Evolutionary conservation across 1,139 yeast genomes (phyloP), one percentile per base, ranked within the genome.

Genomic region (Yamadazyma diospyri): DNA sequence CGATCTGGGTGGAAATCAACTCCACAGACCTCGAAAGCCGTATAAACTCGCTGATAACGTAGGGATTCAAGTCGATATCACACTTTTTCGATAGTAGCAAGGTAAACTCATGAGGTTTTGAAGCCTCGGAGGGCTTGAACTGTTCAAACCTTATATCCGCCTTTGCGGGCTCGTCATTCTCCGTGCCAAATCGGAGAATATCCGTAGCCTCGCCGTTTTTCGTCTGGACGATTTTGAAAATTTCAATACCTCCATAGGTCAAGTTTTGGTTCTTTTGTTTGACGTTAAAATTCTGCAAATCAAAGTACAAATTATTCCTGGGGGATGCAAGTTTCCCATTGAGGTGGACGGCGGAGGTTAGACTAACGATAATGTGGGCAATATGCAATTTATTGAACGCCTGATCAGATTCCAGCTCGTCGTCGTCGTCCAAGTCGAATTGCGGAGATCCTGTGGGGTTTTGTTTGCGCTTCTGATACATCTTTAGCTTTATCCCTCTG

Each of bases 61-160:
- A 33, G 2, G 48, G 28, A 33, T 69, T 66, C 7, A 76, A 36
- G n/a, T 49, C 39, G 2, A 73, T 11, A 3, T 33, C 27, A 0
- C 71, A 64, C 0, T 57, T 51, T 39, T 77, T 77, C 0, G 79
- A 65, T 22, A 73, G 53, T 17, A 76, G 53, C 0, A 69, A 29
- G 0, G 79, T 73, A 12, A 64, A 48, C 32, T 70, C 73, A 5
- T 48, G 37, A 13, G 52, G 48, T 19, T 39, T 38, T 4, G 25
- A 16, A 8, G 42, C 43, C 8, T 48, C 45, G n/a, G 53, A 58
- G 1, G 34, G 25, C 23, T 57, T 57, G 32, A 65, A 63, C n/a
- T 67, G 41, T 44, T 78, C 83, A 46, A 78, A 74, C 16, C 79
- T 50, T 1, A 78, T 36, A 43, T 78, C 84, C 4, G 74, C 70